A percentile compares a stretch with the other conserved stretches of the same genome.
These are phyloP conservation scores for Emergomyces orientalis DNA, from an alignment of 2,329 filamentous ascomycete genomes.

Conservation along the genomic window DNA sequence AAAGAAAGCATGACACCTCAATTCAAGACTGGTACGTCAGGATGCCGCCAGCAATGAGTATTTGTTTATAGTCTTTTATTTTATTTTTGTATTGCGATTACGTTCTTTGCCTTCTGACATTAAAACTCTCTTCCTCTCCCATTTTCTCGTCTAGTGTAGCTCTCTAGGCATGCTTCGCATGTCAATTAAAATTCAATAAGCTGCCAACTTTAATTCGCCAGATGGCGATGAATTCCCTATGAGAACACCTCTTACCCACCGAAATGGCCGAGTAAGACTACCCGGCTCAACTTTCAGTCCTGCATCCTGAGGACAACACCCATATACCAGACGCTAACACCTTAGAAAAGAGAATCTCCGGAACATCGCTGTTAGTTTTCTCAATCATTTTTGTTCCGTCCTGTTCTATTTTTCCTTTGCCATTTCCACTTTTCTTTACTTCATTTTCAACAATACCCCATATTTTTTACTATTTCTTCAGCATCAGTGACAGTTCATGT, in stretches of 20 bases:
- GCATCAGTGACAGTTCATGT: background rate
- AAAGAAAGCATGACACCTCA: background rate
- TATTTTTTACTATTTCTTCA: background rate
- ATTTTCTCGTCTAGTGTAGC: background rate
- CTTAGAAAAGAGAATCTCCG: background rate
- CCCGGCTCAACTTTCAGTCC: background rate
- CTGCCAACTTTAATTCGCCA: background rate
- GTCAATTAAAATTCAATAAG: background rate
- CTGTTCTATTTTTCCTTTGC: background rate
- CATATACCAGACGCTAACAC: background rate
- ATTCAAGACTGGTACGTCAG: slow-evolving; percentile 2
- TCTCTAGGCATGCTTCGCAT: background rate
- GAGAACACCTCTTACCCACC: background rate
- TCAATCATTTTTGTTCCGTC: background rate
- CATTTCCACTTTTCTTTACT: background rate
- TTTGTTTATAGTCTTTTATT: background rate
- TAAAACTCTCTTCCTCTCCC: background rate
- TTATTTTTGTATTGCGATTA: background rate
- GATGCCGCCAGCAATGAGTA: slow-evolving; percentile 6
- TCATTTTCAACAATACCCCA: background rate
- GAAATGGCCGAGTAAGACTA: background rate
- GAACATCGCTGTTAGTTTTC: background rate
- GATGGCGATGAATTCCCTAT: background rate
- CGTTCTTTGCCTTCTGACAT: background rate
- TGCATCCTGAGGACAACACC: background rate